Evolutionary conservation across 75 land plant genomes (phyloP).

Genomic region (Adiantum capillusveneris): DNA sequence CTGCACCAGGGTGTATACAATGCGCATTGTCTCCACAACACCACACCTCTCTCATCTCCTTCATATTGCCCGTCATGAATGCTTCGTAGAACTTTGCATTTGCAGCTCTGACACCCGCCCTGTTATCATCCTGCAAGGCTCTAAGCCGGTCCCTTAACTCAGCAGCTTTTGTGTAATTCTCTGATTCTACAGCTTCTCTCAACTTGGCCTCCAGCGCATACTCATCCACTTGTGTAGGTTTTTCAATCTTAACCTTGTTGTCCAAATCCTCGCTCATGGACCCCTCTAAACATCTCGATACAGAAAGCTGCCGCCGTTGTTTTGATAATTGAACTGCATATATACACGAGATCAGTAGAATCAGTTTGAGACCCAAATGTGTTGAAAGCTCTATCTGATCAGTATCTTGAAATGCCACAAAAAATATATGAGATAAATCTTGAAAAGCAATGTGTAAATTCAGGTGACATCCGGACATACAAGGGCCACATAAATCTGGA

Average conservation of each 20-base stretch:
- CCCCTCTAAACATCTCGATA: too few relatives aligned
- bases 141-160: slow-evolving; percentile 54
- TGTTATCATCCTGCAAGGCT: slow-evolving; percentile 53
- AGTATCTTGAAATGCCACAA: too few relatives aligned
- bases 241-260: not conserved
- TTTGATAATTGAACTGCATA: too few relatives aligned
- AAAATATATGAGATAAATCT: too few relatives aligned
- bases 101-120: slow-evolving; percentile 41
- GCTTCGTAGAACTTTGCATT: slow-evolving; percentile 66
- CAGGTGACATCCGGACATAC: too few relatives aligned
- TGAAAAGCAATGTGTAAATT: too few relatives aligned
- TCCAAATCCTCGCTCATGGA: too few relatives aligned
- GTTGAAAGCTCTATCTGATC: too few relatives aligned
- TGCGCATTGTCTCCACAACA: slow-evolving; percentile 54
- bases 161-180: slow-evolving; percentile 65
- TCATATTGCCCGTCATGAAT: slow-evolving; percentile 62
- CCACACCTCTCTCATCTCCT: slow-evolving; percentile 61
- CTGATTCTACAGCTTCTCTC: slow-evolving; percentile 53
- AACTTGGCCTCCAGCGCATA: slow-evolving; percentile 39
- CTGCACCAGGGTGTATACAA: slow-evolving; percentile 74
- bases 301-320: too few relatives aligned
- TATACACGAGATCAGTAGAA: too few relatives aligned
- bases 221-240: slow-evolving; percentile 25
- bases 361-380: too few relatives aligned
- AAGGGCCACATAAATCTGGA: too few relatives aligned